A percentile compares a stretch with the other conserved stretches of the same genome.
phyloP scores from a whole-genome alignment of 768 basidiomycete genomes.

The Tephrocybe sp. region DNA sequence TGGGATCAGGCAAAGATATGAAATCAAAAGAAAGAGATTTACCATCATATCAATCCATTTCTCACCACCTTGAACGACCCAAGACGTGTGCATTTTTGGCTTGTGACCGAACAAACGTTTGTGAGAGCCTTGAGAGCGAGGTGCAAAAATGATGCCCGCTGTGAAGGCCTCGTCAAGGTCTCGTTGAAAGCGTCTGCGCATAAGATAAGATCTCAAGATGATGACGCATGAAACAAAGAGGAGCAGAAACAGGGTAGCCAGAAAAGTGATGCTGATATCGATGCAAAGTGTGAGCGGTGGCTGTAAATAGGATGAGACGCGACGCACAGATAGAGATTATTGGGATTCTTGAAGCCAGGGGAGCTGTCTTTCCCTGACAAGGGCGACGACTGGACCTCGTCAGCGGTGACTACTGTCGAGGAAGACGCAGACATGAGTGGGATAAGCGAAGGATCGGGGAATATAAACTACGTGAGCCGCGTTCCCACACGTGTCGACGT shows the following conservation, averaged over 20 bases:
- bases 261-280: conserved; percentile 62
- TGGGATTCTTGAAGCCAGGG: conserved; percentile 18
- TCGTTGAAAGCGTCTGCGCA: conserved; percentile 57
- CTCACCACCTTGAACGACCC: conserved; percentile 34
- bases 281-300: conserved; percentile 9
- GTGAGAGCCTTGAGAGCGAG: conserved; percentile 37
- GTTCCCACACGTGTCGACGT: conserved; percentile 11
- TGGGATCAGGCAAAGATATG: conserved; percentile 5
- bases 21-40: conserved; percentile 17
- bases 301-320: not conserved
- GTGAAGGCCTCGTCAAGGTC: conserved; percentile 54
- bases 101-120: conserved; percentile 44
- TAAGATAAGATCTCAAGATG: conserved; percentile 60
- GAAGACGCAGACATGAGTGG: conserved; percentile 21
- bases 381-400: conserved; percentile 8
- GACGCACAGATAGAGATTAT: conserved; percentile 47
- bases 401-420: conserved; percentile 7
- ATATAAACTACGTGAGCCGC: not conserved
- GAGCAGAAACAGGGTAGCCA: conserved; percentile 70
- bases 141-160: conserved; percentile 46
- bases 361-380: conserved; percentile 13
- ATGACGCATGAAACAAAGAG: conserved; percentile 65
- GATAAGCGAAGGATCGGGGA: not conserved
- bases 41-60: conserved; percentile 54
- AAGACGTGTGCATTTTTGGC: conserved; percentile 52